Base-by-base conservation (phyloP, 306 rosid species). In the Malus sylvestris region DNA sequence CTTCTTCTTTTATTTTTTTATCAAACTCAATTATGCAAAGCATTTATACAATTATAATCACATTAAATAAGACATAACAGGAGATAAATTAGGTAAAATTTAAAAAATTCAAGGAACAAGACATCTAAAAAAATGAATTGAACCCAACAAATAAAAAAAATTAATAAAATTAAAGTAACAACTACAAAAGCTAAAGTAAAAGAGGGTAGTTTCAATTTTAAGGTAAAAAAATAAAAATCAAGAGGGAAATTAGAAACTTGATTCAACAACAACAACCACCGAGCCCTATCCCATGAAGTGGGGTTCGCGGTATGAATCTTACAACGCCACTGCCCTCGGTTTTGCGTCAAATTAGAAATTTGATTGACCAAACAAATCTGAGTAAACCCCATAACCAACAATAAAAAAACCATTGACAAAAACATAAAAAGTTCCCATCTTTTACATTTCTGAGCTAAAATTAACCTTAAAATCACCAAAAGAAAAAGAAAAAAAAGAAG, bases 181-280 rank as follows among this genome's bases (percentile, higher is more conserved):
- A 73, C 6, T 46, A 25, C 12, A 18, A 42, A 70, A 70, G 52
- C 74, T 70, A 15, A 20, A 6, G 25, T 30, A 75, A 51, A 51
- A 18, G 70, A 55, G 5, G 46, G 27, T 40, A 35, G 42, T 76
- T 75, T 13, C 30, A 71, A 78, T 71, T 63, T 73, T 42, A 35
- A 85, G 8, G 64, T 53, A 72, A 74, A 52, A 52, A 61, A 63
- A 60, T 3, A 49, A 51, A 25, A 51, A 25, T 66, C 67, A 83
- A 74, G 79, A 77, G 25, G 45, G 40, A 51, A 75, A 66, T 49
- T 14, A 19, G 20, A 71, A 46, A 71, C 27, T 67, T 55, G 55
- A 44, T 70, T 70, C 0, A 38, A 38, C 0, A 38, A 7, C 42
- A 38, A 38, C 42, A 38, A 38, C 42, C 1, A 33, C 38, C 42